phyloP scores from a whole-genome alignment of 75 land plant species.

The Isoetes taiwanensis region DNA sequence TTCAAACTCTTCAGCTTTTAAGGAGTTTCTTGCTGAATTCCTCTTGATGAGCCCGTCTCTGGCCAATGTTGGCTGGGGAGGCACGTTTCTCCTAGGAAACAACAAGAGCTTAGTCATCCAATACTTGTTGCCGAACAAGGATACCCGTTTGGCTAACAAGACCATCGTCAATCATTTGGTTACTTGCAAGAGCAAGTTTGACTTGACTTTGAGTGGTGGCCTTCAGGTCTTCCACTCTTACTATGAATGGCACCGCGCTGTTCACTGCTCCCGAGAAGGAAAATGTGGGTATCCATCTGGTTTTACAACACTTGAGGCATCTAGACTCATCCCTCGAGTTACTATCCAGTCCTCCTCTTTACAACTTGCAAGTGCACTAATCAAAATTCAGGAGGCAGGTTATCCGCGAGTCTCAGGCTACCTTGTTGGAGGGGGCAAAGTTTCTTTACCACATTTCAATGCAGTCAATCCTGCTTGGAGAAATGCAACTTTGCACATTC shows the following conservation, averaged over 20 bases:
- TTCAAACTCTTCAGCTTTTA: neutral
- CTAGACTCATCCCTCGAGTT: neutral
- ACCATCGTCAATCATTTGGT: neutral
- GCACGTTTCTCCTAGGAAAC: neutral
- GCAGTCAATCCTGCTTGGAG: conserved; percentile 5
- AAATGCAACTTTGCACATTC: neutral
- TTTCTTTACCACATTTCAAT: neutral
- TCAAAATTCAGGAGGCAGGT: neutral
- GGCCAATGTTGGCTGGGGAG: conserved; percentile 2
- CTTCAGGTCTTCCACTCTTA: neutral
- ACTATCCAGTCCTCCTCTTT: neutral
- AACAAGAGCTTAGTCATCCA: neutral
- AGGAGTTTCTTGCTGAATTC: neutral
- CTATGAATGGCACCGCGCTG: conserved; percentile 1
- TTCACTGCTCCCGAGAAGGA: neutral
- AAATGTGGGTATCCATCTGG: neutral
- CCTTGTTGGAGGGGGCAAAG: conserved; percentile 2
- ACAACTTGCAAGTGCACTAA: neutral
- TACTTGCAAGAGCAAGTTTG: neutral
- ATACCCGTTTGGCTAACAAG: neutral
- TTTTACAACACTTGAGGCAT: neutral
- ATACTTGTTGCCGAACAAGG: conserved; percentile 1
- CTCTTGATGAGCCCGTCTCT: neutral
- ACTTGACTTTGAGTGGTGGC: neutral
- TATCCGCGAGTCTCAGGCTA: neutral